Evolutionary conservation across 2,329 filamentous ascomycete genomes (phyloP).

Genomic region (Microcyclospora tardicrescens): DNA sequence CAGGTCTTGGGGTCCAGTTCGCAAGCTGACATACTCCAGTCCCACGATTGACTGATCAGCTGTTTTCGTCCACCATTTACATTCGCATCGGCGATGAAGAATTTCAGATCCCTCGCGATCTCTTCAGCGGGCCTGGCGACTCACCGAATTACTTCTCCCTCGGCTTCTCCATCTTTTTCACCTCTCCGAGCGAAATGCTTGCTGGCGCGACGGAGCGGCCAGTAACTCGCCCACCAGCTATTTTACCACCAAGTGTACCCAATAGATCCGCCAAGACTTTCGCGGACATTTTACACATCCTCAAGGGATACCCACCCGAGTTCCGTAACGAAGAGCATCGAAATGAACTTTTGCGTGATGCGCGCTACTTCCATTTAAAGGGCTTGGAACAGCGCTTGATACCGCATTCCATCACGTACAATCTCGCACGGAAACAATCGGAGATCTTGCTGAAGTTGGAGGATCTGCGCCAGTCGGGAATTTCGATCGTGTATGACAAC

Average conservation of each 20-base stretch:
- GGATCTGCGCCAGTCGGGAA: slow-evolving; percentile 77
- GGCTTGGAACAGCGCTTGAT: slow-evolving; percentile 81
- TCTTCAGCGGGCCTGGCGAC: slow-evolving; percentile 76
- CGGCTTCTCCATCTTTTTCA: slow-evolving; percentile 80
- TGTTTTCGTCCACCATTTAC: slow-evolving; percentile 85
- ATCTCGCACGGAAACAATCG: slow-evolving; percentile 50
- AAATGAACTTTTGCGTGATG: slow-evolving; percentile 65
- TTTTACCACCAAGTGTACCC: slow-evolving; percentile 68
- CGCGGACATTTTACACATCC: slow-evolving; percentile 63
- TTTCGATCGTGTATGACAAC: slow-evolving; percentile 49
- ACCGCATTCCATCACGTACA: slow-evolving; percentile 61
- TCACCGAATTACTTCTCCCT: slow-evolving; percentile 93
- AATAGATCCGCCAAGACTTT: slow-evolving; percentile 76
- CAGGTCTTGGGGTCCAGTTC: background rate
- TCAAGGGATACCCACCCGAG: slow-evolving; percentile 70
- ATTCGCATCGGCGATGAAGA: slow-evolving; percentile 77
- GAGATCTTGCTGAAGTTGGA: slow-evolving; percentile 74
- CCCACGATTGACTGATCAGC: slow-evolving; percentile 75
- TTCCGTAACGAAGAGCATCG: slow-evolving; percentile 68
- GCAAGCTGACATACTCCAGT: slow-evolving; percentile 37
- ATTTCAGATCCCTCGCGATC: slow-evolving; percentile 80
- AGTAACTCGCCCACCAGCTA: slow-evolving; percentile 74
- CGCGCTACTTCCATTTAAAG: slow-evolving; percentile 85
- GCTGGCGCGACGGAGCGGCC: slow-evolving; percentile 69
- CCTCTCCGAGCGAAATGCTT: slow-evolving; percentile 64